Base-by-base conservation (phyloP, 495 filamentous ascomycete species). In the Hyaloscypha finlandica region DNA sequence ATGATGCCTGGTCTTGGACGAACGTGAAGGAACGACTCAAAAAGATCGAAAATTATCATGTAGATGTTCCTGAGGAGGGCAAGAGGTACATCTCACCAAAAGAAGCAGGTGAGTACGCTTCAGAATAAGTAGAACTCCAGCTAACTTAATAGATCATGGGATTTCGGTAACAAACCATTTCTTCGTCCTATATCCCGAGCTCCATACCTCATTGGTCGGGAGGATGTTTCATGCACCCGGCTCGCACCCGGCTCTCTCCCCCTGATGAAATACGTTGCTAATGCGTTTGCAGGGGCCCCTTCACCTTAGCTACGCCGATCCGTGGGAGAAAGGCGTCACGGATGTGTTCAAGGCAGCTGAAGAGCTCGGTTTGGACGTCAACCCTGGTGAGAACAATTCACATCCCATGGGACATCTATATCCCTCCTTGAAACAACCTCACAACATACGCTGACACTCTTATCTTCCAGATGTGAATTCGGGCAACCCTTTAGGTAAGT, bases 11-110 rank as follows among this genome's bases (percentile, higher is more conserved):
- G 65, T 56, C 54, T 1, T 90, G 86, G 84, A 68, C 79, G 11
- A 73, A 78, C 11, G 81, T 85, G 64, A 74, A 81, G 57, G 62
- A 65, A 20, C 77, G 83, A 12, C 82, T 83, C 67, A 86, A 83
- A 67, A 68, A 72, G 22, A 69, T 89, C 6, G 86, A 90, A 68
- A 79, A 73, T 1, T 88, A 88, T 72, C 77, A 86, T 69, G 67
- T 68, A 0, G 70, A 76, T 2, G 71, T 81, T 48, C 74, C 77
- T 0, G 63, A 76, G 6, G 71, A 74, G 1, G 58, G 79, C 58
- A 63, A 70, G n/a, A 71, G 79, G 61, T 68, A 60, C 42, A 74
- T 76, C 45, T 76, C 77, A 56, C 74, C 74, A 0, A 73, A 81
- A 30, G 72, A 72, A 53, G 74, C 78, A 45, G 81, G 81, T 74